phyloP scores from a whole-genome alignment of 306 rosid genomes.

The Ceratonia siliqua region DNA sequence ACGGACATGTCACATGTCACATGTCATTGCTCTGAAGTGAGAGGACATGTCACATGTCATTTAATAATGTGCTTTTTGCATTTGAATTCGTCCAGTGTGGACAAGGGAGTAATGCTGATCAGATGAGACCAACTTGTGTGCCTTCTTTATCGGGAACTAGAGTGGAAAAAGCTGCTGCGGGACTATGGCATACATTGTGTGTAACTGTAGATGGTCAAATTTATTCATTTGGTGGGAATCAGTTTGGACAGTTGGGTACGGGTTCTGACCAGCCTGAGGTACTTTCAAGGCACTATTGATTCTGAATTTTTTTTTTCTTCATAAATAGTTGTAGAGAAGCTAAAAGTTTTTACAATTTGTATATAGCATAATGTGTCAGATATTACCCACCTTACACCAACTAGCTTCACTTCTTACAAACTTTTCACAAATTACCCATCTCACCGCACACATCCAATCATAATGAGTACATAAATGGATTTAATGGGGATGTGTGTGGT shows the following conservation, averaged over 20 bases:
- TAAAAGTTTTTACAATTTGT: neutral
- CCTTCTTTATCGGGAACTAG: slow-evolving; percentile 56
- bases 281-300: neutral
- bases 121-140: slow-evolving; percentile 68
- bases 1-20: neutral
- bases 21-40: neutral
- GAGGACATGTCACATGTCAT: neutral
- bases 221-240: slow-evolving; percentile 87
- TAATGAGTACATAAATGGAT: too few species aligned
- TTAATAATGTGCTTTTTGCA: neutral
- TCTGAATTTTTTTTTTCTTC: neutral
- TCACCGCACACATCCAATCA: too few species aligned
- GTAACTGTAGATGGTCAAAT: slow-evolving; percentile 61
- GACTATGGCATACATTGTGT: slow-evolving; percentile 92
- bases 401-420: too few species aligned
- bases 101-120: slow-evolving; percentile 75
- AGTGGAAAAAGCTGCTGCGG: slow-evolving; percentile 69
- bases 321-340: neutral
- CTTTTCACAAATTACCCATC: too few species aligned
- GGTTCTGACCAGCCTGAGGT: slow-evolving; percentile 82
- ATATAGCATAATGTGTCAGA: neutral
- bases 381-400: neutral
- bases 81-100: slow-evolving; percentile 62
- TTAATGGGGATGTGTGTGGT: too few species aligned
- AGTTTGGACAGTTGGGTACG: slow-evolving; percentile 91